Base-by-base conservation (phyloP, 768 basidiomycete genomes). In the Trametes cinnabarina region DNA sequence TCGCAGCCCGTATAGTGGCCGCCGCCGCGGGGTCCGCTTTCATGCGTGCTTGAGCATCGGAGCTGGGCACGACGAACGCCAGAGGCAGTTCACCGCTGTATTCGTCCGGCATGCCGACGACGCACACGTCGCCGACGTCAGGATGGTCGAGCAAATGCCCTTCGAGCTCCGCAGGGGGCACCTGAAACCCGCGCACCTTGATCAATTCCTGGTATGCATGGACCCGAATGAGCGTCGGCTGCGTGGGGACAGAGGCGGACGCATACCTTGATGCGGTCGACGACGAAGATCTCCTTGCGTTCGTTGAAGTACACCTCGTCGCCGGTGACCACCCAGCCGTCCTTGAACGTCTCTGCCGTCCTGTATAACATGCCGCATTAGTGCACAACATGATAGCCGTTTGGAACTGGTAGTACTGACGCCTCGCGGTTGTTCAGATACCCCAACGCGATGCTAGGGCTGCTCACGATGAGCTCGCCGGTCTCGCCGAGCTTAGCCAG, bases 181-280 rank as follows among this genome's bases (percentile, higher is more conserved):
- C 73, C 62, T 75, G 71, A 66, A 72, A 77, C 15, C 76, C 78
- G 66, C 79, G 76, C 34, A 86, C 82, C 71, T 91, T 89, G 71
- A 89, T 76, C 51, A 88, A 82, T 76, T 90, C 87, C 86, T 87
- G 53, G 6, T 12, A 32, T 7, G 12, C 7, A 32, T 32, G 30
- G 12, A 6, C 6, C 0, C 12, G 30, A 6, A 12, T 14, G 23
- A 22, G 44, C 32, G n/a, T 3, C 26, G 20, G 28, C 19, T 12
- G 14, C 8, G 3, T 25, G 40, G 7, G 32, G 6, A 28, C 28
- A 15, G 42, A 19, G 9, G 1, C 46, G 22, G 6, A 12, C 30
- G 12, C 61, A n/a, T 63, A 85, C 87, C 79, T 90, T 91, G 54
- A 89, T 68, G 23, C 89, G 82, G 68, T 91, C 89, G 12, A 91